phyloP scores from a whole-genome alignment of 495 filamentous ascomycete genomes.

The Talaromyces thailandensis region DNA sequence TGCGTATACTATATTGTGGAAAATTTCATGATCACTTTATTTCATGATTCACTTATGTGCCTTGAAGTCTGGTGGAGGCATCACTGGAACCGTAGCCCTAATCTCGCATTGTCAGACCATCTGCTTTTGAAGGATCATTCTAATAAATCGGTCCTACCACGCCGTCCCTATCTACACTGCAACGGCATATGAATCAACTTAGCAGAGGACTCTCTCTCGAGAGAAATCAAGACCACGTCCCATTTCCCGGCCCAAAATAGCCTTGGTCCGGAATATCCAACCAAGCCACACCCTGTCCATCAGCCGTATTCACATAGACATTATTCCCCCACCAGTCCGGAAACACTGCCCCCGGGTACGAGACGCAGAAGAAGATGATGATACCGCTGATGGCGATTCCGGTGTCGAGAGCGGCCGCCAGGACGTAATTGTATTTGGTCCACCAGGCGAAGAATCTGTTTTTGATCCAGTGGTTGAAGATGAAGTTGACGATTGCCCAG shows the following conservation, averaged over 20 bases:
- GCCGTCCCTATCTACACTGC: not conserved
- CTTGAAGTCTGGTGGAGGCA: not conserved
- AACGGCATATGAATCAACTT: not conserved
- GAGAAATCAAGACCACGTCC: conserved; percentile 25
- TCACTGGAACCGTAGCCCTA: not conserved
- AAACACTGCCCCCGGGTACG: conserved; percentile 26
- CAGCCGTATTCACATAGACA: conserved; percentile 38
- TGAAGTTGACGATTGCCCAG: conserved; percentile 37
- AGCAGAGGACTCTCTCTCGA: not conserved
- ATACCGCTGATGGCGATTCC: conserved; percentile 25
- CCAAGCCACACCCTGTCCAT: conserved; percentile 32
- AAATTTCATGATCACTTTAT: not conserved
- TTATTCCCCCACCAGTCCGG: conserved; percentile 33
- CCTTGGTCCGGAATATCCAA: conserved; percentile 31
- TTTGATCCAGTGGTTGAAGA: conserved; percentile 35
- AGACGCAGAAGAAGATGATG: conserved; percentile 25
- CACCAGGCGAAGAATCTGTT: conserved; percentile 32
- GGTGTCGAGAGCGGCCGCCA: conserved; percentile 24
- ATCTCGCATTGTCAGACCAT: no score
- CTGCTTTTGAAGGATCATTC: not conserved
- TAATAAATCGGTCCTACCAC: not conserved
- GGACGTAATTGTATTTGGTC: conserved; percentile 25
- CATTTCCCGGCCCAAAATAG: conserved; percentile 36
- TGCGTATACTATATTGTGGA: not conserved
- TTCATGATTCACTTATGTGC: not conserved